A percentile compares a stretch with the other conserved stretches of the same genome.
These are phyloP conservation scores for Tolypocladium cylindrosporum DNA, from an alignment of 2,329 filamentous ascomycete species.

Conservation along the genomic window DNA sequence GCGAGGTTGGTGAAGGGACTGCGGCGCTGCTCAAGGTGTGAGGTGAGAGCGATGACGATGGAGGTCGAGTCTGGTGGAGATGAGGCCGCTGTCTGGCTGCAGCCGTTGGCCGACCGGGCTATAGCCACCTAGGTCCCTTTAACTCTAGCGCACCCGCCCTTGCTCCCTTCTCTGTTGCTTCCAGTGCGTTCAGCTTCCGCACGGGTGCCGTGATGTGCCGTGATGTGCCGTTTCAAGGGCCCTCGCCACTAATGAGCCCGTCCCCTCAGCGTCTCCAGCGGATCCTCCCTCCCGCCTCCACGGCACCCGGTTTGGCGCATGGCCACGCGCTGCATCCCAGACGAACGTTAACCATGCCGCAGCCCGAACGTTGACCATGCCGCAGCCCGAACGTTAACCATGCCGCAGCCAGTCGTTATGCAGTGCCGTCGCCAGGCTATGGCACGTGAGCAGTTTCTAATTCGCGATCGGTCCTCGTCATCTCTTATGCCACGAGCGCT, in stretches of 20 bases:
- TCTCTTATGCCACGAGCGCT: background rate
- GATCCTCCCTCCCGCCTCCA: background rate
- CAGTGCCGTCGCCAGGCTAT: background rate
- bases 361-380: no score
- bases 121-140: no score
- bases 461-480: background rate
- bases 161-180: background rate
- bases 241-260: background rate
- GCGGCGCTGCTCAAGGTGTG: background rate
- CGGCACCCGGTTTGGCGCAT: background rate
- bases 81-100: no score
- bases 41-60: background rate
- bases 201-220: background rate
- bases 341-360: background rate
- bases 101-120: no score
- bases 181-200: background rate
- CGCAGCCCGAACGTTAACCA: background rate
- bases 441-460: background rate
- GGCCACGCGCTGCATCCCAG: background rate
- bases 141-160: no score
- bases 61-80: background rate
- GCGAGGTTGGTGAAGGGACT: background rate
- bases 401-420: background rate
- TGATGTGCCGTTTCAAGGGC: background rate
- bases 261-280: background rate